Conservation (phyloP, 2,329 filamentous ascomycete genomes). For the Pseudogymnoascus sp. region DNA sequence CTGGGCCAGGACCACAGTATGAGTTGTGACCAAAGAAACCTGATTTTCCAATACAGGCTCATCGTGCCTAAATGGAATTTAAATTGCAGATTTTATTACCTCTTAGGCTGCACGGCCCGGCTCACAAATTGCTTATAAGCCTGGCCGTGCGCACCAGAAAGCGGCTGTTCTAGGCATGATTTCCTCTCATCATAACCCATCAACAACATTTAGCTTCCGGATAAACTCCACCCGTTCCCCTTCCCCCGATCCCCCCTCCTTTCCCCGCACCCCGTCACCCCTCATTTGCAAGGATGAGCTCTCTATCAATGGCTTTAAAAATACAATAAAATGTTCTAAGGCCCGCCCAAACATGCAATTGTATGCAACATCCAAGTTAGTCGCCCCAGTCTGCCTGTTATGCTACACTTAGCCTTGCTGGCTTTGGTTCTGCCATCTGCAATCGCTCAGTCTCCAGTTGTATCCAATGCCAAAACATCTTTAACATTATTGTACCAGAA, state of each 20-base stretch:
- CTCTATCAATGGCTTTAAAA: neutral
- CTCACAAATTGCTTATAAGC: neutral
- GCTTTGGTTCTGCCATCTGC: conserved; percentile 1
- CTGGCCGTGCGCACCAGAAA: neutral
- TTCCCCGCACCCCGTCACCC: neutral
- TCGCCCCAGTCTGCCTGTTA: neutral
- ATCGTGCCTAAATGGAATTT: neutral
- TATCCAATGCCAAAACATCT: conserved; percentile 34
- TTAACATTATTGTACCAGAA: conserved; percentile 46
- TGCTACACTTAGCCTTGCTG: neutral
- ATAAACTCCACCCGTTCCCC: neutral
- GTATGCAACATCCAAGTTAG: neutral
- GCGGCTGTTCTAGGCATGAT: neutral
- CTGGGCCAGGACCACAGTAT: too few relatives aligned
- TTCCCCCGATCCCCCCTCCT: neutral
- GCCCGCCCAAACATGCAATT: neutral
- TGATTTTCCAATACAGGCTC: neutral
- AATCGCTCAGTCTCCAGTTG: neutral
- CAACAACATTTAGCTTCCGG: neutral
- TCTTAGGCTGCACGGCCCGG: neutral
- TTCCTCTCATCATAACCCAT: neutral
- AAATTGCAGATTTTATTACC: neutral
- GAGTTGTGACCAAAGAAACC: too few relatives aligned
- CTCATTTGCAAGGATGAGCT: neutral
- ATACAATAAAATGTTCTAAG: neutral